Base-by-base conservation (phyloP, 1,139 yeast species). In the Nakaseomyces nivariensis region DNA sequence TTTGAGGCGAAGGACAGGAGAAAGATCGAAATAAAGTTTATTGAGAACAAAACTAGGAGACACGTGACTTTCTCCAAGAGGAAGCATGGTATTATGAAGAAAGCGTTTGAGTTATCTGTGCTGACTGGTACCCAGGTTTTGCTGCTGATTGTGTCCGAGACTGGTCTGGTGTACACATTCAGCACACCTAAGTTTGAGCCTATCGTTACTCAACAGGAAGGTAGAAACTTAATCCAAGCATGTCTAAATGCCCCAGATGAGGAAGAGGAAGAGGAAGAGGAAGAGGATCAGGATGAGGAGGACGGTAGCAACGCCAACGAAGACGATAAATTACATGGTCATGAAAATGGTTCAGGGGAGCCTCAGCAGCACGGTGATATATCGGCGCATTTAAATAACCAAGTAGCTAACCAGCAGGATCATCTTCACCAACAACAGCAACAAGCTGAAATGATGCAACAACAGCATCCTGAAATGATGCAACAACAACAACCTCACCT, bases 171-270 rank as follows among this genome's bases (percentile, higher is more conserved):
- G 54, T 94, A 92, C 70, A 92, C 98, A n/a, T 92, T 92, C 68
- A 90, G 97, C 49, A 94, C 98, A 7, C 98, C 98, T 50, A 92
- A 92, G 69, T 79, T 92, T 63, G 98, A 94, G 70, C 98, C 98
- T n/a, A 78, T 92, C 60, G 98, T 92, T 50, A 92, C 97, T 36
- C 90, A 92, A 69, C 84, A 95, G 44, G 98, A 92, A 71, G 98
- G 98, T 58, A 90, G 92, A 70, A 89, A 89, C 68, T 77, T 92
- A 63, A 92, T 92, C 64, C 97, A 92, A 73, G 96, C 97, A 11
- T 92, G 98, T 68, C 75, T 92, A 63, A 92, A 92, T 67, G 97
- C 97, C 6, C 96, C 97, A 26, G 90, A 83, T 57, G 66, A 62
- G n/a, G 66, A 62, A 32, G 67, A 62, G 25, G 67, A 61, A 55